These are phyloP conservation scores for Chamaenerion angustifolium DNA, from an alignment of 345 rosid species.

Conservation along the genomic window DNA sequence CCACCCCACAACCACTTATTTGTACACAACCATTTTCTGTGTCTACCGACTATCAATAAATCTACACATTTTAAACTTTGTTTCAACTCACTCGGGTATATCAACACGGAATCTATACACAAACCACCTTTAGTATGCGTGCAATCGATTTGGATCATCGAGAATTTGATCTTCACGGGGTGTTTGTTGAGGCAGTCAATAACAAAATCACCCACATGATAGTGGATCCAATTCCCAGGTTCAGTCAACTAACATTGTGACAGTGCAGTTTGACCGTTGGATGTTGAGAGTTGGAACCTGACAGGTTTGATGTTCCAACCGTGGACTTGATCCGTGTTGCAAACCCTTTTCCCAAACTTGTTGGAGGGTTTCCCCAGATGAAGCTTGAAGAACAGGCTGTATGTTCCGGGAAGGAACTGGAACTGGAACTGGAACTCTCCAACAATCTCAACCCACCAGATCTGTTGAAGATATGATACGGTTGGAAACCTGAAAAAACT, in stretches of 20 bases:
- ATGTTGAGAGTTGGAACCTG: conserved; percentile 59
- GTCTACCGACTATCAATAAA: too few species aligned
- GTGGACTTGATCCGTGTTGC: conserved; percentile 62
- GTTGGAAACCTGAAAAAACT: conserved; percentile 60
- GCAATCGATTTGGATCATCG: conserved; percentile 89
- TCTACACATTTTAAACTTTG: too few species aligned
- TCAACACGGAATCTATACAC: conserved; percentile 60
- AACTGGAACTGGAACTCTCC: conserved; percentile 68
- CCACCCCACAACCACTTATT: too few species aligned
- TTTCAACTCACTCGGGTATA: conserved; percentile 44
- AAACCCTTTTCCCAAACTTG: conserved; percentile 48
- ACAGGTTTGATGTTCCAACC: conserved; percentile 86
- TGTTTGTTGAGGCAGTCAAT: conserved; percentile 22
- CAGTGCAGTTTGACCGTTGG: conserved; percentile 40
- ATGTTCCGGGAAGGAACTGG: conserved; percentile 55
- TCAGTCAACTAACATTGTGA: conserved; percentile 42
- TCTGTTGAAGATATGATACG: conserved; percentile 82
- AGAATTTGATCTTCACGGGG: conserved; percentile 47
- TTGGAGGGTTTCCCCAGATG: conserved; percentile 47
- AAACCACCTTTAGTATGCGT: conserved; percentile 97
- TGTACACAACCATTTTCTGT: too few species aligned
- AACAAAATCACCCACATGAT: conserved; percentile 62
- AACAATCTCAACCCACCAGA: conserved; percentile 89
- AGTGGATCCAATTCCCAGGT: conserved; percentile 58
- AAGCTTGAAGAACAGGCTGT: conserved; percentile 59